A percentile compares a stretch with the other conserved stretches of the same genome.
Evolutionary conservation across 2,329 filamentous ascomycete genomes (phyloP).

Genomic region (Fusarium austroafricanum): DNA sequence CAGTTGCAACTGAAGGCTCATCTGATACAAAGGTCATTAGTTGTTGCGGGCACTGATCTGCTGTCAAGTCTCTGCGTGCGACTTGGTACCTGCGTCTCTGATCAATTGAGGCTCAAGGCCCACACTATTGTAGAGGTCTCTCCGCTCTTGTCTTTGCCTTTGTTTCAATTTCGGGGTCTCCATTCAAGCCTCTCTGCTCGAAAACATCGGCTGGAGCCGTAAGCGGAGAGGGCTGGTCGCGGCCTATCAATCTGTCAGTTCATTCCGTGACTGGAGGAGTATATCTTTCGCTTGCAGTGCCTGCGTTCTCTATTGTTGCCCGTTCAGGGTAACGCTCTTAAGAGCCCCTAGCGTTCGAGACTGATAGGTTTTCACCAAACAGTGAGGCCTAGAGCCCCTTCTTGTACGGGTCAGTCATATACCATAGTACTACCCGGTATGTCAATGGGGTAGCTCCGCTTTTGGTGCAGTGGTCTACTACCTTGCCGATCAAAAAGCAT

Average conservation of each 20-base stretch:
- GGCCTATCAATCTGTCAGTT: neutral
- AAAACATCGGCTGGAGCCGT: slow-evolving; percentile 25
- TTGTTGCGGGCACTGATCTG: slow-evolving; percentile 16
- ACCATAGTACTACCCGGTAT: too few relatives aligned
- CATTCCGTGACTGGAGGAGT: slow-evolving; percentile 5
- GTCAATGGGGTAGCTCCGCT: too few relatives aligned
- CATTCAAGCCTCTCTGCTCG: slow-evolving; percentile 30
- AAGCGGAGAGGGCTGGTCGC: slow-evolving; percentile 6
- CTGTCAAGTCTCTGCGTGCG: slow-evolving; percentile 15
- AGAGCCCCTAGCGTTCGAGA: slow-evolving; percentile 23
- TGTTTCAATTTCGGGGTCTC: slow-evolving; percentile 24
- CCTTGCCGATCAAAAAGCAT: slow-evolving; percentile 18
- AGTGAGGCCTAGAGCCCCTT: slow-evolving; percentile 10
- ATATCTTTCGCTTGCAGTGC: neutral
- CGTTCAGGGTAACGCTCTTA: slow-evolving; percentile 15
- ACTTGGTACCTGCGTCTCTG: slow-evolving; percentile 26
- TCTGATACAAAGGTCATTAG: neutral
- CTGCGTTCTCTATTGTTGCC: slow-evolving; percentile 10
- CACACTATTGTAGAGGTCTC: neutral
- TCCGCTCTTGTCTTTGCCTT: neutral
- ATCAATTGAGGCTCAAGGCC: slow-evolving; percentile 11
- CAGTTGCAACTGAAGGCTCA: slow-evolving; percentile 16
- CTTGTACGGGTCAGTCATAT: too few relatives aligned
- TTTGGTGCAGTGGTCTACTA: too few relatives aligned
- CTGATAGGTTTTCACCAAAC: slow-evolving; percentile 25